A percentile compares a stretch with the other conserved stretches of the same genome.
Conservation (phyloP, 163 green algal species). For the Scenedesmus sp. region DNA sequence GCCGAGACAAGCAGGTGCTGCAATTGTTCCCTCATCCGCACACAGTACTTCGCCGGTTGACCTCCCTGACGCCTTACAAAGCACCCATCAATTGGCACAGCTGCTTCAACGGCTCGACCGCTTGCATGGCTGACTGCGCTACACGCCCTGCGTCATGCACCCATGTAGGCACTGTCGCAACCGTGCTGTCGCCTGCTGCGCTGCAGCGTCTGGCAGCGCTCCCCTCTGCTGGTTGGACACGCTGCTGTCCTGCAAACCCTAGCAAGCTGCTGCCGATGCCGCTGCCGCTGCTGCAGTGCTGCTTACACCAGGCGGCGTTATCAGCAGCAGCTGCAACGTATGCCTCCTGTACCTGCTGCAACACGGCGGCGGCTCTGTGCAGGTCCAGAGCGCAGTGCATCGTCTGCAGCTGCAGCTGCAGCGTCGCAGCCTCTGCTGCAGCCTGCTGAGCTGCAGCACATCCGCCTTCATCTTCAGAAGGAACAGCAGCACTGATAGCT, state of each 20-base stretch:
- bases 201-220: background rate
- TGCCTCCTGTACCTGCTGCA: background rate
- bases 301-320: background rate
- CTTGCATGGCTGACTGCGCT: background rate
- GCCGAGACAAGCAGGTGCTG: no score
- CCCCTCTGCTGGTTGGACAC: background rate
- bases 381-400: slow-evolving; percentile 29
- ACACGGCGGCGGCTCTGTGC: slow-evolving; percentile 4
- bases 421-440: no score
- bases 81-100: no score
- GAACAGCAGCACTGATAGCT: background rate
- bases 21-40: no score
- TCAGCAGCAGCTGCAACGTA: background rate
- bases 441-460: background rate
- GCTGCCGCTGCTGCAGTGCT: background rate
- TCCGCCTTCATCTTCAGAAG: background rate
- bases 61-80: no score
- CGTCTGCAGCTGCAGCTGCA: background rate
- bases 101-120: background rate
- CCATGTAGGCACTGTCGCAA: background rate
- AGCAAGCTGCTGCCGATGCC: background rate
- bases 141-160: background rate
- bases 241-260: background rate
- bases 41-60: no score
- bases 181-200: background rate